phyloP scores from a whole-genome alignment of 441 rosid genomes.

The Metrosideros polymorpha region DNA sequence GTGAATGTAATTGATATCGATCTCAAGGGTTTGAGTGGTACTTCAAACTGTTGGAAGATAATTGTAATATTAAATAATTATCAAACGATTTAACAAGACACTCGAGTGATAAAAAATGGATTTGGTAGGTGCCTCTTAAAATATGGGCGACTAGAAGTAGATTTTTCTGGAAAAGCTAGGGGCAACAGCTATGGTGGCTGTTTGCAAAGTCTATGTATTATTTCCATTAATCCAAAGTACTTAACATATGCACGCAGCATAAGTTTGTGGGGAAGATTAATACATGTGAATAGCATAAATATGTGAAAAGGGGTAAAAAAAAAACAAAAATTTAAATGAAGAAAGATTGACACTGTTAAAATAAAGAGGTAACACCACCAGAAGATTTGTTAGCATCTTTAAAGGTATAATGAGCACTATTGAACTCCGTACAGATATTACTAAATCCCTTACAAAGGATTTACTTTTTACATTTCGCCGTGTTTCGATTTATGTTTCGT shows the following conservation, averaged over 20 bases:
- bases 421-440: not conserved
- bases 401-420: not conserved
- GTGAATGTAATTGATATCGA: not conserved
- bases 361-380: not conserved
- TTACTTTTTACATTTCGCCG: not conserved
- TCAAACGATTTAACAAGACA: not conserved
- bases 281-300: too few relatives aligned
- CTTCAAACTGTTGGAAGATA: not conserved
- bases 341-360: not conserved
- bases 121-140: not conserved
- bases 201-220: not conserved
- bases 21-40: not conserved
- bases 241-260: not conserved
- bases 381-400: not conserved
- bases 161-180: not conserved
- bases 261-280: not conserved
- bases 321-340: not conserved
- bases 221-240: not conserved
- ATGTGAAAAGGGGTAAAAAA: not conserved
- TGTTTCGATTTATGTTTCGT: not conserved
- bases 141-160: not conserved
- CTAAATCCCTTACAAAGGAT: too few relatives aligned
- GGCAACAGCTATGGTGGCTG: not conserved
- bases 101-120: not conserved
- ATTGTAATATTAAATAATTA: not conserved